Conservation (phyloP, 2,329 filamentous ascomycete genomes). For the Diplodia corticola region DNA sequence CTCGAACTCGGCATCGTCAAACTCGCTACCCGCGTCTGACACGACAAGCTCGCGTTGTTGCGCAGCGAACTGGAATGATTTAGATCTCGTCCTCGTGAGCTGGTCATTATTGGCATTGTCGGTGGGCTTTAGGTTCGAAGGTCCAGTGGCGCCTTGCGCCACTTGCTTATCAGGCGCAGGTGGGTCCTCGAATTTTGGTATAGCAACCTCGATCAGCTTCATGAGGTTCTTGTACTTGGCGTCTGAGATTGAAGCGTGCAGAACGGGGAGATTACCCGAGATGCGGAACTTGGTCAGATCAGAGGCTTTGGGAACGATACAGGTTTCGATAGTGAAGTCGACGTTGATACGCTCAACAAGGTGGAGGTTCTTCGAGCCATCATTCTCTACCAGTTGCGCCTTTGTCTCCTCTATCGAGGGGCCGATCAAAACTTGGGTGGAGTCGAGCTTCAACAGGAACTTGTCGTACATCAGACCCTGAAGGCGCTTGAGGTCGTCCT, state of each 20-base stretch:
- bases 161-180: slow-evolving; percentile 40
- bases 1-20: slow-evolving; percentile 63
- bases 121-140: slow-evolving; percentile 41
- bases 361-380: slow-evolving; percentile 72
- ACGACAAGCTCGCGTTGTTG: slow-evolving; percentile 76
- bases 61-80: slow-evolving; percentile 71
- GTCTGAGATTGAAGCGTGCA: slow-evolving; percentile 91
- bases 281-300: slow-evolving; percentile 90
- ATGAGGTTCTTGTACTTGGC: slow-evolving; percentile 96
- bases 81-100: slow-evolving; percentile 53
- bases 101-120: slow-evolving; percentile 34
- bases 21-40: slow-evolving; percentile 68
- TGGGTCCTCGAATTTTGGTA: slow-evolving; percentile 72
- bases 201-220: slow-evolving; percentile 91
- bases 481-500: slow-evolving; percentile 82
- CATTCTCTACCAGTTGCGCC: slow-evolving; percentile 69
- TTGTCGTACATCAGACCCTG: slow-evolving; percentile 98
- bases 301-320: slow-evolving; percentile 92
- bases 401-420: slow-evolving; percentile 90
- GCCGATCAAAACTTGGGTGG: slow-evolving; percentile 92
- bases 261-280: slow-evolving; percentile 84
- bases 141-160: slow-evolving; percentile 36
- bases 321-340: slow-evolving; percentile 93
- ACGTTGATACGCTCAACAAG: slow-evolving; percentile 97
- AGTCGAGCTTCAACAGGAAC: slow-evolving; percentile 88